Evolutionary conservation across 2,329 filamentous ascomycete genomes (phyloP).

Genomic region (Botrytis fabae): DNA sequence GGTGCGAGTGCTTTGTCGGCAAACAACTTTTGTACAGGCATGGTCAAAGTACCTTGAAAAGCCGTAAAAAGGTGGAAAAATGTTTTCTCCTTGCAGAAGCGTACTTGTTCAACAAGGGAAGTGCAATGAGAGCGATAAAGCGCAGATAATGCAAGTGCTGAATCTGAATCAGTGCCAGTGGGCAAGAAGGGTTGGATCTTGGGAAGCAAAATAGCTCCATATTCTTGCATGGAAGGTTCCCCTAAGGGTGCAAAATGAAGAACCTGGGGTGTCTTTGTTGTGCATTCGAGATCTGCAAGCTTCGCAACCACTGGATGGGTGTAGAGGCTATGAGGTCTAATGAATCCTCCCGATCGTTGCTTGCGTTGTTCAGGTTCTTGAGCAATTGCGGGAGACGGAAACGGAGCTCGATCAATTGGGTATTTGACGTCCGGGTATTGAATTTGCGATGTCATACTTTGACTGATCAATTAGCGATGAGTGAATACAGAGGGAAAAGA

Average conservation of each 20-base stretch:
- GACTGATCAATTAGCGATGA: constrained; percentile 30
- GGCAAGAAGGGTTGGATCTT: constrained; percentile 81
- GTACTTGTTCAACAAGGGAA: constrained; percentile 90
- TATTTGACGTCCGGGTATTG: constrained; percentile 40
- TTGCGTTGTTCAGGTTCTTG: constrained; percentile 40
- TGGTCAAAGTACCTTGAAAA: constrained; percentile 93
- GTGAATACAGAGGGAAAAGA: background rate
- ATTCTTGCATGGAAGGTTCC: constrained; percentile 59
- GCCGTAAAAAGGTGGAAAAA: constrained; percentile 94
- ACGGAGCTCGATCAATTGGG: constrained; percentile 41
- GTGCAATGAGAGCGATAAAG: constrained; percentile 94
- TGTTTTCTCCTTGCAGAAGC: constrained; percentile 94
- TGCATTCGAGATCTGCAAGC: constrained; percentile 59
- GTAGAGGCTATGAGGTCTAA: constrained; percentile 54
- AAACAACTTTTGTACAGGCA: constrained; percentile 92
- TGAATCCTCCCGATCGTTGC: constrained; percentile 39
- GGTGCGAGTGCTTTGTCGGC: constrained; percentile 75
- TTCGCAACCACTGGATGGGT: constrained; percentile 57
- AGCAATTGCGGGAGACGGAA: constrained; percentile 45
- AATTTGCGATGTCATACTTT: constrained; percentile 36
- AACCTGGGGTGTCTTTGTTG: constrained; percentile 57
- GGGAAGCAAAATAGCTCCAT: constrained; percentile 77
- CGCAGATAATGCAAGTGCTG: constrained; percentile 80
- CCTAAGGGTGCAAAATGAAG: constrained; percentile 62
- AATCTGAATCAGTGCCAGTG: constrained; percentile 77